These are phyloP conservation scores for Otatea glauca DNA, from an alignment of 176 grass and related monocot species.

Conservation along the genomic window DNA sequence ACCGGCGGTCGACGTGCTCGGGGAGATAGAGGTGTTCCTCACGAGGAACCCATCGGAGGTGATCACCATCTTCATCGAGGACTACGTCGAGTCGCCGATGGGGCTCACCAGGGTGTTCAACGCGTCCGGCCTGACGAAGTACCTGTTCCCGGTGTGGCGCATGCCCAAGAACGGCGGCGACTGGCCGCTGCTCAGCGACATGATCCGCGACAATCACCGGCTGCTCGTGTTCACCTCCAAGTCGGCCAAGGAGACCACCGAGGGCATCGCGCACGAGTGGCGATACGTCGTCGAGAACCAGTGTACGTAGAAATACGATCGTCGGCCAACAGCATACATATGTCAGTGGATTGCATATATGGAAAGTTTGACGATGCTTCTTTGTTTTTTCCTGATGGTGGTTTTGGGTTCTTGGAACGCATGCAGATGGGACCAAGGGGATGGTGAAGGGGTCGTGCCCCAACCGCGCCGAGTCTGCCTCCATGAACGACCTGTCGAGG, in stretches of 20 bases:
- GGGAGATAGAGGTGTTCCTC: constrained; percentile 76
- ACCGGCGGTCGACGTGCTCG: constrained; percentile 70
- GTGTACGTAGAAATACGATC: constrained; percentile 45
- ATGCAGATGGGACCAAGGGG: constrained; percentile 73
- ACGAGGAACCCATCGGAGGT: constrained; percentile 67
- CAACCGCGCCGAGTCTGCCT: constrained; percentile 70
- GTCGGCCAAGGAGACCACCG: constrained; percentile 64
- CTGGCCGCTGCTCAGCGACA: constrained; percentile 89
- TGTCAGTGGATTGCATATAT: background rate
- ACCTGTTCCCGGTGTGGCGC: constrained; percentile 64
- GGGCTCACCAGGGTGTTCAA: constrained; percentile 83
- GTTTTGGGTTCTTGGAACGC: background rate
- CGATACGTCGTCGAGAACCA: constrained; percentile 90
- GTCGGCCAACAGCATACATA: background rate
- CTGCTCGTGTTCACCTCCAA: constrained; percentile 89
- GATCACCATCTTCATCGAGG: constrained; percentile 82
- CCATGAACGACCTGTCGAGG: constrained; percentile 79
- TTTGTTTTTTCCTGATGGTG: background rate
- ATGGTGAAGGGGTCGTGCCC: constrained; percentile 68
- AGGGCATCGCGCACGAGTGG: constrained; percentile 89
- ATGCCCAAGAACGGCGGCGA: constrained; percentile 86
- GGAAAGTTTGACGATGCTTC: background rate
- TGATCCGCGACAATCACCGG: constrained; percentile 75
- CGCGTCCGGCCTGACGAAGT: constrained; percentile 62
- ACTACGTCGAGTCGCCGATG: constrained; percentile 77